A percentile compares a stretch with the other conserved stretches of the same genome.
phyloP scores from a whole-genome alignment of 225 moss, liverwort and hornwort genomes.

The Antitrichia curtipendula region DNA sequence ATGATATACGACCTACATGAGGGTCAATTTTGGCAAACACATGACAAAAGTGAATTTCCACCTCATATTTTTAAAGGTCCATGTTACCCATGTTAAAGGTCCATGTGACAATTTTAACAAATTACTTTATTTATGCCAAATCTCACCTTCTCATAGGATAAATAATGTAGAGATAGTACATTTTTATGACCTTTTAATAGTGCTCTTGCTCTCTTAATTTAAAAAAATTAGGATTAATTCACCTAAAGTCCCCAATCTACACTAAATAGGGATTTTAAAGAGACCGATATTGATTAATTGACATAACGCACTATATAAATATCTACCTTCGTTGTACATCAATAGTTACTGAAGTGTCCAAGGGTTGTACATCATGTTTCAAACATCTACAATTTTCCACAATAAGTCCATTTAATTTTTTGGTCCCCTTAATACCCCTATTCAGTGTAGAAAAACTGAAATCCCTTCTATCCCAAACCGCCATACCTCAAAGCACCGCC shows the following conservation, averaged over 20 bases:
- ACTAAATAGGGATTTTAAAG: too few species aligned
- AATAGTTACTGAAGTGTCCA: too few species aligned
- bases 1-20: not conserved
- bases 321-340: too few species aligned
- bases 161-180: not conserved
- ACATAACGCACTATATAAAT: too few species aligned
- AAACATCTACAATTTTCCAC: too few species aligned
- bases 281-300: too few species aligned
- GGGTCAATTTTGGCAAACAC: fast-evolving
- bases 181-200: not conserved
- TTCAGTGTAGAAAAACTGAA: too few species aligned
- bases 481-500: too few species aligned
- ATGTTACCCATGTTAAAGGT: not conserved
- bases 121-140: not conserved
- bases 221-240: not conserved
- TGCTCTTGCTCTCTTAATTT: not conserved
- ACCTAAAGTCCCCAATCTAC: not conserved
- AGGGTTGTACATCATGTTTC: too few species aligned
- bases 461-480: too few species aligned
- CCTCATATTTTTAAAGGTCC: not conserved
- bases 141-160: not conserved
- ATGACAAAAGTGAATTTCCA: fast-evolving
- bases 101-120: not conserved
- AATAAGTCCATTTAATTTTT: too few species aligned
- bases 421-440: too few species aligned